Conservation (phyloP, 306 rosid genomes). For the Canavalia ensiformis region DNA sequence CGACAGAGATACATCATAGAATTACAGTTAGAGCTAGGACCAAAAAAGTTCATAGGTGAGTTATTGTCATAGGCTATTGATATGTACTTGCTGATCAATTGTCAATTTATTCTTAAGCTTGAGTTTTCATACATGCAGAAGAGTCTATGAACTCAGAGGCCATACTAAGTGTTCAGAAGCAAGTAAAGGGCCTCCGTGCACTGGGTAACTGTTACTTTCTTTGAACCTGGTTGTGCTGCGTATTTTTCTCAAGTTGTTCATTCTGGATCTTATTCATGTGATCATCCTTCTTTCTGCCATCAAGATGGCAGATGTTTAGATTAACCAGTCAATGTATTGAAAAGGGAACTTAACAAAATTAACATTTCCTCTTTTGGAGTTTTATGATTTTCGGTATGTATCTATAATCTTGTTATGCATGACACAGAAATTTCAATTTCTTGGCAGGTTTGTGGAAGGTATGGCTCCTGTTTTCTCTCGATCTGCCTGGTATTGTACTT, state of each 20-base stretch:
- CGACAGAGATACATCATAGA: conserved; percentile 90
- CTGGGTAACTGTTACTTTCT: conserved; percentile 68
- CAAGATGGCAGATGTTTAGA: conserved; percentile 23
- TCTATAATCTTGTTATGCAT: conserved; percentile 27
- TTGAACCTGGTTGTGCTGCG: conserved; percentile 1
- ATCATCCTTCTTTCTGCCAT: conserved; percentile 24
- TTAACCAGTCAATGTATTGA: conserved; percentile 22
- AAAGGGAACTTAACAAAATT: conserved; percentile 10
- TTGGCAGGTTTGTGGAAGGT: conserved; percentile 89
- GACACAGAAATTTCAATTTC: conserved; percentile 31
- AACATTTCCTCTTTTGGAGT: background rate
- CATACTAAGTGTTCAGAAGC: conserved; percentile 75
- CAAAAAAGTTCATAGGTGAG: conserved; percentile 85
- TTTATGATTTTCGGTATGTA: conserved; percentile 17
- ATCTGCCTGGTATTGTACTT: conserved; percentile 89
- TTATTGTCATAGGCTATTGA: background rate
- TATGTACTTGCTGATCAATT: conserved; percentile 33
- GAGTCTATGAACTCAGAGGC: conserved; percentile 89
- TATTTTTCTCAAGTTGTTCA: conserved; percentile 37
- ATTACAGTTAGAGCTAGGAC: conserved; percentile 81
- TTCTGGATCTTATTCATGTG: conserved; percentile 19
- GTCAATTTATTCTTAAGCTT: conserved; percentile 20
- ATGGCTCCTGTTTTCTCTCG: conserved; percentile 98
- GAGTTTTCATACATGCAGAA: conserved; percentile 60
- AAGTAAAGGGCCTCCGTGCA: conserved; percentile 92